Evolutionary conservation across 345 rosid genomes (phyloP).

Genomic region (Eucalyptus tenuipes): DNA sequence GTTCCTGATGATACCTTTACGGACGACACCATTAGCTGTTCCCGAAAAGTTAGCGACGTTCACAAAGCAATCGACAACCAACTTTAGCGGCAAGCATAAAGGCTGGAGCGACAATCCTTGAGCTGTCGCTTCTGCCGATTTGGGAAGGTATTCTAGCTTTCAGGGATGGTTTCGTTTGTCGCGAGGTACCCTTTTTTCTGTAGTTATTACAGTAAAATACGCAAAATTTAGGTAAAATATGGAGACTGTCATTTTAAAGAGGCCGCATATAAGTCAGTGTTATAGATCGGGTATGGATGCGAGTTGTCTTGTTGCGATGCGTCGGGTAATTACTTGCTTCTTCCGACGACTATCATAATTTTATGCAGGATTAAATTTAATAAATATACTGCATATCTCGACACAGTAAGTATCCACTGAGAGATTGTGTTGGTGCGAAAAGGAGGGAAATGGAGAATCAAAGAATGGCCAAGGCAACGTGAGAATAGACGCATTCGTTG

Average conservation of each 20-base stretch:
- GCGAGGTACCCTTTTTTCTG: not conserved
- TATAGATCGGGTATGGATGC: not conserved
- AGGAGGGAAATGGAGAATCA: not conserved
- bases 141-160: not conserved
- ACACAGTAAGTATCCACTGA: not conserved
- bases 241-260: not conserved
- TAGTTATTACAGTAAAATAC: not conserved
- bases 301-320: not conserved
- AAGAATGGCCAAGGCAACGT: not conserved
- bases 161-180: not conserved
- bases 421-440: not conserved
- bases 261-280: not conserved
- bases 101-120: accelerated
- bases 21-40: not conserved
- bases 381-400: not conserved
- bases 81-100: not conserved
- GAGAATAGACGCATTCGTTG: not conserved
- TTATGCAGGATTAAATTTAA: not conserved
- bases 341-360: not conserved
- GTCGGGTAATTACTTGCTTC: not conserved
- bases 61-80: not conserved
- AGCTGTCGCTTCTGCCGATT: not conserved
- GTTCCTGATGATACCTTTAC: not conserved
- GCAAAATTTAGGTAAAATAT: not conserved
- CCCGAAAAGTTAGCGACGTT: not conserved